A percentile compares a stretch with the other conserved stretches of the same genome.
Evolutionary conservation across 2,329 filamentous ascomycete genomes (phyloP).

Genomic region (Plenodomus biglobosus): DNA sequence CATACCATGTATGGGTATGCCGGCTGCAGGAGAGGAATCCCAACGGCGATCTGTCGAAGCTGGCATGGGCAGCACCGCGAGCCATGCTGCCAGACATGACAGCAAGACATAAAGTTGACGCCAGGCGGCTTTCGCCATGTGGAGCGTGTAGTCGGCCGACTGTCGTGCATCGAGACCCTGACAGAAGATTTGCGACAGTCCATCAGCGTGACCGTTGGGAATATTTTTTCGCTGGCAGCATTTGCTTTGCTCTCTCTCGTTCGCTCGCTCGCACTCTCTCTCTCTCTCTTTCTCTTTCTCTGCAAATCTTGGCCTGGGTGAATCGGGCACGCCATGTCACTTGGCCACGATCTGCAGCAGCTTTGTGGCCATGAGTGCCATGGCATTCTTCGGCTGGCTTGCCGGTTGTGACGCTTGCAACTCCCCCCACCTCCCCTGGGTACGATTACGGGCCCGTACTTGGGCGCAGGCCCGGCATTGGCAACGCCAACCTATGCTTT

Average conservation of each 20-base stretch:
- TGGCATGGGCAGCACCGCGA: slow-evolving; percentile 16
- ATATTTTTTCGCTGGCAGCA: too few relatives aligned
- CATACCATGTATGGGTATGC: slow-evolving; percentile 13
- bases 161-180: slow-evolving; percentile 17
- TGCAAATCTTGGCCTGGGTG: too few relatives aligned
- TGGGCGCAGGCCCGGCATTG: too few relatives aligned
- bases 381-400: slow-evolving; percentile 1
- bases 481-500: too few relatives aligned
- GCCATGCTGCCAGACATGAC: slow-evolving; percentile 21
- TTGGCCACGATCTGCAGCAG: neutral
- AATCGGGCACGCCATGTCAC: slow-evolving; percentile 1
- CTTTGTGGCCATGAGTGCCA: neutral
- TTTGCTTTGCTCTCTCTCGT: too few relatives aligned
- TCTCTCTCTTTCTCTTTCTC: too few relatives aligned
- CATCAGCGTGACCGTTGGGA: slow-evolving; percentile 6
- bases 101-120: slow-evolving; percentile 12
- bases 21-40: slow-evolving; percentile 2
- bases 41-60: neutral
- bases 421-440: too few relatives aligned
- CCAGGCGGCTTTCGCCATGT: slow-evolving; percentile 12
- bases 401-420: too few relatives aligned
- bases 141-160: slow-evolving; percentile 1
- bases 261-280: too few relatives aligned
- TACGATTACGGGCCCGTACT: too few relatives aligned
- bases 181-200: slow-evolving; percentile 22